phyloP scores from a whole-genome alignment of 75 land plant genomes.

The Larix kaempferi region DNA sequence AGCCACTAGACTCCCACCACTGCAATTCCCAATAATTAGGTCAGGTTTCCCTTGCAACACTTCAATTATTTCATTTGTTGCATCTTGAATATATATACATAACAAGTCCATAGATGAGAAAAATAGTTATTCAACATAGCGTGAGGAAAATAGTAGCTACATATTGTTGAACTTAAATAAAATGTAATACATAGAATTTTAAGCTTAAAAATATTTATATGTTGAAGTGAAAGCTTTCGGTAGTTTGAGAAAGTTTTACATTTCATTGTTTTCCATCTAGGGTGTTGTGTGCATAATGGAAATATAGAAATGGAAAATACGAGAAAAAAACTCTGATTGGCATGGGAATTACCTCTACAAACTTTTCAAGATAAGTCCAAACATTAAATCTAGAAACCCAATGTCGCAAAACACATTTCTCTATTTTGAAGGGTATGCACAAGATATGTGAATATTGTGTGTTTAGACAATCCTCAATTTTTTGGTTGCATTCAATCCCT shows the following conservation, averaged over 20 bases:
- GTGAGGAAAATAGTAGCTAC: background rate
- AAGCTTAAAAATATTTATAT: too few relatives aligned
- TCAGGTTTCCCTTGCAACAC: constrained; percentile 59
- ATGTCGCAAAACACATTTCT: constrained; percentile 41
- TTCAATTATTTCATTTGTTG: constrained; percentile 37
- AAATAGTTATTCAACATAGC: background rate
- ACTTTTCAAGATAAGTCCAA: constrained; percentile 69
- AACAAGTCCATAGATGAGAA: background rate
- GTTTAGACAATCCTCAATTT: constrained; percentile 48
- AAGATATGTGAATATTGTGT: constrained; percentile 48
- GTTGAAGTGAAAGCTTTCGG: background rate
- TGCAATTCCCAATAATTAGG: constrained; percentile 71
- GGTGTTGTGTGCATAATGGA: background rate
- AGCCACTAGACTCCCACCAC: constrained; percentile 72
- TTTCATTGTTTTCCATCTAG: background rate
- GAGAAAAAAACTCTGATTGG: background rate
- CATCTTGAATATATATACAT: constrained; percentile 34
- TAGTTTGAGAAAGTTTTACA: background rate
- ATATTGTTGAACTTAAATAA: background rate
- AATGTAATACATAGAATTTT: background rate
- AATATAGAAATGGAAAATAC: background rate
- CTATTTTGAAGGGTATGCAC: constrained; percentile 60
- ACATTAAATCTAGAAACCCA: constrained; percentile 81
- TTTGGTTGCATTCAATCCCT: constrained; percentile 64
- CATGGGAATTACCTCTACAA: constrained; percentile 39